Evolutionary conservation across 2,329 filamentous ascomycete genomes (phyloP), one percentile per base, ranked within the genome.

Genomic region (Nannizziopsis barbatae): DNA sequence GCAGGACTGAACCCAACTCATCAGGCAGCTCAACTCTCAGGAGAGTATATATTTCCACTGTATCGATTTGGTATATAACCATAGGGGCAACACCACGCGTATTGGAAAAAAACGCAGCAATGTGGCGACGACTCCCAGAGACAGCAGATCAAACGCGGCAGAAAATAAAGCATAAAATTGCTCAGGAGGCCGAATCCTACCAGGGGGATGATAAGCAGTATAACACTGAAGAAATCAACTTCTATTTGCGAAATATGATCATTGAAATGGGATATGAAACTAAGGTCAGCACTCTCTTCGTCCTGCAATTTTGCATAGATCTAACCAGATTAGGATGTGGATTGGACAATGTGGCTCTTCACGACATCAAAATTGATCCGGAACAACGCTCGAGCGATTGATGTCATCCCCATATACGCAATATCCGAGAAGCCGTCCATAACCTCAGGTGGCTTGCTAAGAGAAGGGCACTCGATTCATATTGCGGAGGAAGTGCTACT

Each of bases 121-220:
- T 33, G 31, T n/a, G 10, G 17, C 36, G n/a, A 37, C 35, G 11
- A 5, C 17, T 65, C 67, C 12, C 52, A 12, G 43, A 45, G 32
- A 45, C 18, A 37, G 43, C 43, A 45, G 31, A 45, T 20, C 18
- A 4, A 38, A 45, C 33, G 43, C 31, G 32, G 17, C 17, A 45
- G 17, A 17, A 45, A 17, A 45, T 45, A 45, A 45, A 20, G 36
- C 14, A 35, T 6, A 45, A 20, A 37, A 37, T 45, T 10, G 30
- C 31, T 6, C 11, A 45, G 38, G 43, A 45, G 18, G 43, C 43
- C 8, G 43, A 37, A 22, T 15, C 32, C 17, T 22, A 45, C 18
- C 2, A 45, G 38, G 43, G 32, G 43, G 43, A 45, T 38, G 38
- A 45, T 9, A 45, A 45, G 43, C 32, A 45, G 22, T 45, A 45